phyloP scores from a whole-genome alignment of 192 early-diverging fungal species.

The Mortierella alpina region DNA sequence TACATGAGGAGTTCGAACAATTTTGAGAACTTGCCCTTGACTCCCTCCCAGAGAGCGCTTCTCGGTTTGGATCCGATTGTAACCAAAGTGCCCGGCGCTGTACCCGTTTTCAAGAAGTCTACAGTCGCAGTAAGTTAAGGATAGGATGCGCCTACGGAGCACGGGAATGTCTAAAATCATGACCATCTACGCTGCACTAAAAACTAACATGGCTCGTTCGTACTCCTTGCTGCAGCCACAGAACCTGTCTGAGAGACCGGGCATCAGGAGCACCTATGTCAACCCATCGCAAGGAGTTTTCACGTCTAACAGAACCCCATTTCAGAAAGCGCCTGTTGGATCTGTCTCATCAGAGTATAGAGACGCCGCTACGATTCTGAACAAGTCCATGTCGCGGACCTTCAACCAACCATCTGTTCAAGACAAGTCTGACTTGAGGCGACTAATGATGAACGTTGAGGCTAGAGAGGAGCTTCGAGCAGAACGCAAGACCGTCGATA shows the following conservation, averaged over 20 bases:
- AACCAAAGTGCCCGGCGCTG: constrained; percentile 26
- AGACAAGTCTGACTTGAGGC: constrained; percentile 29
- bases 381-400: constrained; percentile 40
- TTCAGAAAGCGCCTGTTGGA: constrained; percentile 21
- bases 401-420: constrained; percentile 34
- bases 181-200: background rate
- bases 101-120: constrained; percentile 32
- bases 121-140: constrained; percentile 8
- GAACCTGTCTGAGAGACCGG: constrained; percentile 17
- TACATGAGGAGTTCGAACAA: constrained; percentile 34
- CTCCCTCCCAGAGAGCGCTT: constrained; percentile 35
- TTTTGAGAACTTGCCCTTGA: constrained; percentile 38
- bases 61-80: constrained; percentile 39
- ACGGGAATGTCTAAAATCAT: background rate
- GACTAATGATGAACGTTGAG: constrained; percentile 43
- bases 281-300: constrained; percentile 28
- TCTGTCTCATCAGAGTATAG: constrained; percentile 14
- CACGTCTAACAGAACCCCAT: constrained; percentile 4
- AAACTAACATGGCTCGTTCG: background rate
- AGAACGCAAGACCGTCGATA: constrained; percentile 30
- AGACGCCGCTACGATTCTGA: constrained; percentile 44
- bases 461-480: constrained; percentile 38
- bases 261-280: constrained; percentile 35
- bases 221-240: constrained; percentile 5
- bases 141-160: background rate